These are phyloP conservation scores for Paramecium primaurelia DNA, from an alignment of 73 alveolate species.

Conservation along the genomic window DNA sequence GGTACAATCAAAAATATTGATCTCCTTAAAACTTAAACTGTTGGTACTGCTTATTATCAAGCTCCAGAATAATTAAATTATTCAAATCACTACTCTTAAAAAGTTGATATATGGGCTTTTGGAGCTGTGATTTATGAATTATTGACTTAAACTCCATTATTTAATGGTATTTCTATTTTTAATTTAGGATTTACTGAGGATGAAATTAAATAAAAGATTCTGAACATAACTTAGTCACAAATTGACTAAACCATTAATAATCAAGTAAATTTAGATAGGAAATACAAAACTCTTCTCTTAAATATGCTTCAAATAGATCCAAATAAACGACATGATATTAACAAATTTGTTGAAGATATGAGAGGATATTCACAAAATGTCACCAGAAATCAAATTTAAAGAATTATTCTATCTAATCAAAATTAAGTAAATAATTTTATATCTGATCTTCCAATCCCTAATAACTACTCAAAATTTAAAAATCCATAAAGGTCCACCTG, in stretches of 20 bases:
- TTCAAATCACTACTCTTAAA: background rate
- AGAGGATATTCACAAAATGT: background rate
- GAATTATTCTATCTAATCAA: background rate
- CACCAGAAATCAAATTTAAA: background rate
- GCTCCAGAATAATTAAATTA: background rate
- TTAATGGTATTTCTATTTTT: background rate
- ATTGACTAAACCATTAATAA: background rate
- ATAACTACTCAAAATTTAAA: too few relatives aligned
- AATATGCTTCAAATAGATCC: background rate
- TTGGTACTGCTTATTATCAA: background rate
- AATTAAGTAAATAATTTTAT: too few relatives aligned
- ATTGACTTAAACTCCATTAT: background rate
- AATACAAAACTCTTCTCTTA: background rate
- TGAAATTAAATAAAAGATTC: background rate
- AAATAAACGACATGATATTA: background rate
- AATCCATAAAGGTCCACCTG: too few relatives aligned
- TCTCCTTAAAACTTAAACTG: background rate
- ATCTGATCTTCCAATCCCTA: background rate
- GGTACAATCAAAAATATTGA: background rate
- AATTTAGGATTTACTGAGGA: background rate
- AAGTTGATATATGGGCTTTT: slow-evolving; percentile 36
- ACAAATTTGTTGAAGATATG: background rate
- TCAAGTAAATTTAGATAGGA: background rate
- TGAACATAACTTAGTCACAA: background rate
- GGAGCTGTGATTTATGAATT: slow-evolving; percentile 3